These are phyloP conservation scores for Stagonosporopsis cucurbitacearum DNA, from an alignment of 2,329 filamentous ascomycete genomes.

Conservation along the genomic window DNA sequence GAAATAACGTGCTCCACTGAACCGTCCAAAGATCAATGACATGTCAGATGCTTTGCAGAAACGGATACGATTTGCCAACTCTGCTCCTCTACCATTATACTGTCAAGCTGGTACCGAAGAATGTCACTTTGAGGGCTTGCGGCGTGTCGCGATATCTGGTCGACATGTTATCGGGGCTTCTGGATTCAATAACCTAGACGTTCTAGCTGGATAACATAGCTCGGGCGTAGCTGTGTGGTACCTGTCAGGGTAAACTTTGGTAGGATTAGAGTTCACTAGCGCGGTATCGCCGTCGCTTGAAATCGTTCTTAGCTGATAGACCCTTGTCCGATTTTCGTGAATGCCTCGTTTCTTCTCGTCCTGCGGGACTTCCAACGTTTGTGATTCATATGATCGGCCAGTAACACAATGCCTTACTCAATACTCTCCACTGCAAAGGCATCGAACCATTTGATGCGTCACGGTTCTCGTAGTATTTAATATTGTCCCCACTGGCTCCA, in stretches of 20 bases:
- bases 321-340: not conserved
- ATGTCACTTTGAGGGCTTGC: not conserved
- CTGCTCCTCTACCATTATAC: not conserved
- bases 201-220: conserved; percentile 7
- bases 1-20: conserved; percentile 8
- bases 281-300: not conserved
- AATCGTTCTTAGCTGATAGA: conserved; percentile 1
- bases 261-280: conserved; percentile 5
- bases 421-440: not conserved
- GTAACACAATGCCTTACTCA: not conserved
- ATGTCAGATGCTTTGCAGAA: not conserved
- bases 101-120: not conserved
- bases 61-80: not conserved
- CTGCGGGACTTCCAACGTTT: not conserved
- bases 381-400: not conserved
- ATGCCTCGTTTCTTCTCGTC: not conserved
- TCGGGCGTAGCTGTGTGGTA: conserved; percentile 3
- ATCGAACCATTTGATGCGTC: not conserved
- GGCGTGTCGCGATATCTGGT: not conserved
- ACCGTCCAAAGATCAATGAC: not conserved
- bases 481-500: not conserved
- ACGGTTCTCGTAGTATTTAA: too few relatives aligned
- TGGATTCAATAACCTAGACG: conserved; percentile 6
- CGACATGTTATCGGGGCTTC: conserved; percentile 6
- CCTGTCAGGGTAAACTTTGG: conserved; percentile 13